Conservation (phyloP, 495 filamentous ascomycete species). For the Podospora bellae-mahoneyi region DNA sequence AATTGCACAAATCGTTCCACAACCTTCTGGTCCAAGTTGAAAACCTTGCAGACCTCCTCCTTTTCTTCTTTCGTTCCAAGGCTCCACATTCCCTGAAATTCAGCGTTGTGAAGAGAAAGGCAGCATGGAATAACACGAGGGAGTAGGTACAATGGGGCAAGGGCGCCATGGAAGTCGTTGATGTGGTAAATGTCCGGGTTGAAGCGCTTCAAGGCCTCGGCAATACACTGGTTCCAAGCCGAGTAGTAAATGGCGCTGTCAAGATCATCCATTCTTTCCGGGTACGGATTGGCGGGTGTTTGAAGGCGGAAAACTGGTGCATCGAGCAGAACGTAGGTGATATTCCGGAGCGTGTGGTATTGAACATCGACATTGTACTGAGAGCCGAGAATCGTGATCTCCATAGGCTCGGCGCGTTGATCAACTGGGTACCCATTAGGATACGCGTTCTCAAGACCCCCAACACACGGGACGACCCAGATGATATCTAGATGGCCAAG, state of each 20-base stretch:
- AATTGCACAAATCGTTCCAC: conserved; percentile 60
- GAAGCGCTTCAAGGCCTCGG: conserved; percentile 54
- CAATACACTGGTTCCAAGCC: conserved; percentile 69
- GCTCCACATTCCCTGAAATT: conserved; percentile 68
- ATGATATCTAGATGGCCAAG: conserved; percentile 66
- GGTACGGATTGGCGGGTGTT: conserved; percentile 61
- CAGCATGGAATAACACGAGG: conserved; percentile 58
- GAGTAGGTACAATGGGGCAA: conserved; percentile 65
- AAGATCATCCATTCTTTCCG: conserved; percentile 67
- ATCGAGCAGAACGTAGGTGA: conserved; percentile 69
- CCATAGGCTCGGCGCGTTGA: conserved; percentile 53
- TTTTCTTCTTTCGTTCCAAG: conserved; percentile 63
- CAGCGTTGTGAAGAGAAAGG: conserved; percentile 51
- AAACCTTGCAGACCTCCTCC: conserved; percentile 65
- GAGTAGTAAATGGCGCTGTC: conserved; percentile 71
- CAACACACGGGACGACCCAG: conserved; percentile 74
- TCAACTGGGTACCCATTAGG: conserved; percentile 51
- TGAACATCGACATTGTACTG: conserved; percentile 60
- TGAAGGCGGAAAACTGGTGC: conserved; percentile 68
- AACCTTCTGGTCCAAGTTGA: conserved; percentile 53
- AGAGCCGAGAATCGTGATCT: conserved; percentile 59
- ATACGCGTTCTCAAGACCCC: conserved; percentile 49
- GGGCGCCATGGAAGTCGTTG: conserved; percentile 73
- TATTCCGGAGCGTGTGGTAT: conserved; percentile 64
- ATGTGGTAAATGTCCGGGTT: conserved; percentile 71